Conservation (phyloP, 805 yeast genomes). For the Dipodascus albidus region DNA sequence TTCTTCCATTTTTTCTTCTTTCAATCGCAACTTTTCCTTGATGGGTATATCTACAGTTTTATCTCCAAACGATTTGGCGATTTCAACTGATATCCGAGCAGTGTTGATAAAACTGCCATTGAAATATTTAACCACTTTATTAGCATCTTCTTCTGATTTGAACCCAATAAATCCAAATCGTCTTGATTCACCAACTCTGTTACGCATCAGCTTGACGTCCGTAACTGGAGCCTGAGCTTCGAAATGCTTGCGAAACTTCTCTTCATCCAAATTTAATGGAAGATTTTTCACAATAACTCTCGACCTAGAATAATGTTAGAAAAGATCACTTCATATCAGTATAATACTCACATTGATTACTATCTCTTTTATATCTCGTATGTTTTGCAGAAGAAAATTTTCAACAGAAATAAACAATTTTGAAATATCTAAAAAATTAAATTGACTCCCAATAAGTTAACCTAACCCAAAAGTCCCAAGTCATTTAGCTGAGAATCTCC, state of each 20-base stretch:
- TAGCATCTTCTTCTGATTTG: constrained; percentile 63
- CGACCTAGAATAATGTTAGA: constrained; percentile 31
- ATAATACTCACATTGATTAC: not conserved
- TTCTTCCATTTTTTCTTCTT: constrained; percentile 28
- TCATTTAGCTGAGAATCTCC: not conserved
- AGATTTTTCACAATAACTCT: constrained; percentile 87
- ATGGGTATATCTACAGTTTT: constrained; percentile 39
- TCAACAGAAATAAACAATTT: no score
- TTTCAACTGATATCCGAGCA: constrained; percentile 59
- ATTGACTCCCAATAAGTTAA: not conserved
- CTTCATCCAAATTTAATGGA: constrained; percentile 70
- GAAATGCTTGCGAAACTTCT: constrained; percentile 57
- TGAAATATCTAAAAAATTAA: no score
- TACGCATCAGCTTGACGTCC: constrained; percentile 77
- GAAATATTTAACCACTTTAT: constrained; percentile 62
- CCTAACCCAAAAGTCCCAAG: constrained; percentile 1
- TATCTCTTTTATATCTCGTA: no score
- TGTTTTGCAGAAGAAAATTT: not conserved
- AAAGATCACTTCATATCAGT: not conserved
- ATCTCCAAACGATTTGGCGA: constrained; percentile 81
- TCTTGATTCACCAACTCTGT: constrained; percentile 76
- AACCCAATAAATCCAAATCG: constrained; percentile 91
- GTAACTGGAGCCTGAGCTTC: constrained; percentile 47
- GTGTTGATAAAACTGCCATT: constrained; percentile 76
- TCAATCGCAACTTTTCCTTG: not conserved